These are phyloP conservation scores for Monosporozyma aerobia DNA, from an alignment of 805 yeast genomes.

Conservation along the genomic window DNA sequence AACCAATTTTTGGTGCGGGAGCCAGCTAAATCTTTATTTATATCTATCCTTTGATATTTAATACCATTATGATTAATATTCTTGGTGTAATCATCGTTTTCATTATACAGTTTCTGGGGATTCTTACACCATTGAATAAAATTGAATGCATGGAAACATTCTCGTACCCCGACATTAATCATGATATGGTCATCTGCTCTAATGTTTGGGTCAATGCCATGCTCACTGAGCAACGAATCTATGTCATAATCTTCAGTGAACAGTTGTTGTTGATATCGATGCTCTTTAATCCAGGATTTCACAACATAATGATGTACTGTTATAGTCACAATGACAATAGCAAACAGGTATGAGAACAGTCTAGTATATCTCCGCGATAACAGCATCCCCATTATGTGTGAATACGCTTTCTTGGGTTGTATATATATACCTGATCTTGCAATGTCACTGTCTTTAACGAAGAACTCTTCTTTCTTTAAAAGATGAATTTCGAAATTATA, in stretches of 20 bases:
- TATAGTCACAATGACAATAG: not conserved
- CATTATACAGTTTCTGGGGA: not conserved
- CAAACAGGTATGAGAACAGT: not conserved
- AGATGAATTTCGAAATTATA: not conserved
- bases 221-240: not conserved
- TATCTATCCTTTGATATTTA: not conserved
- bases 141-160: constrained; percentile 16
- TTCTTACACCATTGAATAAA: constrained; percentile 8
- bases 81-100: not conserved
- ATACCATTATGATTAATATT: not conserved
- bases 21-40: constrained; percentile 18
- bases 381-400: not conserved
- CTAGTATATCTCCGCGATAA: constrained; percentile 1
- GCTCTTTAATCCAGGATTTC: not conserved
- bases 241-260: not conserved
- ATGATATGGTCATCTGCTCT: constrained; percentile 7
- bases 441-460: not conserved
- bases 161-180: constrained; percentile 11
- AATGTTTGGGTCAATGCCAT: not conserved
- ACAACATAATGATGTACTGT: not conserved
- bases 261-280: not conserved
- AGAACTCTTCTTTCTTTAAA: not conserved
- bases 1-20: constrained; percentile 14
- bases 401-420: not conserved
- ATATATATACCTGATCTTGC: not conserved